Percentiles rank a stretch among this genome's conserved stretches.
These are phyloP conservation scores for Geranomyces variabilis DNA, from an alignment of 192 early-diverging fungal genomes.

Conservation along the genomic window DNA sequence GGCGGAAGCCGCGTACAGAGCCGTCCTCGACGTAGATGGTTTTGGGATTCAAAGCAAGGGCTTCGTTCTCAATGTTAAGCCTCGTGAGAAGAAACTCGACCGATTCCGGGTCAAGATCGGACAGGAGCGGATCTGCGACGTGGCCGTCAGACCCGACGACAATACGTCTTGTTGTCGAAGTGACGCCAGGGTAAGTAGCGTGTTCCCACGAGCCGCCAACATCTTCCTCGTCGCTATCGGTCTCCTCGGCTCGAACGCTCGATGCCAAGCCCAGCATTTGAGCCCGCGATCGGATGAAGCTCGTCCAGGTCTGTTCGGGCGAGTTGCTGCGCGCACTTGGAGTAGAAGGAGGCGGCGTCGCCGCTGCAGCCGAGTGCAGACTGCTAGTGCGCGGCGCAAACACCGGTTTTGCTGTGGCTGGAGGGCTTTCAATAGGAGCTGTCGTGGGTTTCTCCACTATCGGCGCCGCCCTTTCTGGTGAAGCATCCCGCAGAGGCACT, in stretches of 20 bases:
- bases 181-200: neutral
- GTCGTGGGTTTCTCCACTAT: no score
- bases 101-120: conserved; percentile 32
- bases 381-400: conserved; percentile 34
- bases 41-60: conserved; percentile 39
- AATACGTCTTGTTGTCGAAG: neutral
- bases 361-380: conserved; percentile 7
- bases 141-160: neutral
- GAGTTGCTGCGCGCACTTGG: neutral
- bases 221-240: neutral
- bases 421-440: neutral
- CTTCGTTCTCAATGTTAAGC: conserved; percentile 40
- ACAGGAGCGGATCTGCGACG: conserved; percentile 2
- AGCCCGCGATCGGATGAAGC: conserved; percentile 18
- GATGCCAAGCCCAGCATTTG: conserved; percentile 2
- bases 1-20: conserved; percentile 18
- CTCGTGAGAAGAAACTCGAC: conserved; percentile 29
- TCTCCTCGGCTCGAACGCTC: neutral
- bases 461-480: no score
- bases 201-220: neutral
- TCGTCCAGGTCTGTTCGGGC: conserved; percentile 19
- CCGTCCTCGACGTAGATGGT: conserved; percentile 42
- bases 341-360: neutral
- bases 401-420: conserved; percentile 14
- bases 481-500: no score